These are phyloP conservation scores for Lachancea sp. DNA, from an alignment of 805 yeast species.

Conservation along the genomic window DNA sequence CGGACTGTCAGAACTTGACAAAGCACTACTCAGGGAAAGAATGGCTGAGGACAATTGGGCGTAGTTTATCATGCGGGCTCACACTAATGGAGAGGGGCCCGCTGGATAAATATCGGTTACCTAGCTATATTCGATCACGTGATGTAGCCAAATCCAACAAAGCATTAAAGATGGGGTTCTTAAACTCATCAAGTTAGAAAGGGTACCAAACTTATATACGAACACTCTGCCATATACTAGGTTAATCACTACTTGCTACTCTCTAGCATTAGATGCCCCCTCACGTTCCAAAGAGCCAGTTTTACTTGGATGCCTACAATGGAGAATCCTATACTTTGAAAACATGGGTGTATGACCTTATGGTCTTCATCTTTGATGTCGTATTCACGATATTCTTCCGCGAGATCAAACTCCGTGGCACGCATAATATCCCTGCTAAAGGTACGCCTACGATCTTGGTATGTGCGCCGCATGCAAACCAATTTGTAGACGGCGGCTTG, in stretches of 20 bases:
- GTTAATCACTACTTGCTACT: no score
- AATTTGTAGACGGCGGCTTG: conserved; percentile 75
- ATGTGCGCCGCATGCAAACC: conserved; percentile 83
- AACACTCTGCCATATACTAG: background rate
- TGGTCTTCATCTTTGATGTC: conserved; percentile 26
- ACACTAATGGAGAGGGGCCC: no score
- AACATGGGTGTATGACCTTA: conserved; percentile 29
- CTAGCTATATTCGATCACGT: conserved; percentile 1
- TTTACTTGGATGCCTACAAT: conserved; percentile 23
- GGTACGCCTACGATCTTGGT: conserved; percentile 61
- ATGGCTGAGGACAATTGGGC: no score
- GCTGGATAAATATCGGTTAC: no score
- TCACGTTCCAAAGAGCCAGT: conserved; percentile 22
- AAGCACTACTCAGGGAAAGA: no score
- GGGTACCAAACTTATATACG: background rate
- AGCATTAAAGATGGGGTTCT: no score
- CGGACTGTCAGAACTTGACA: no score
- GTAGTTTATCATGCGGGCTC: no score
- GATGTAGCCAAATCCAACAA: conserved; percentile 1
- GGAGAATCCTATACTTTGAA: conserved; percentile 21
- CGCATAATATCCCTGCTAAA: conserved; percentile 25
- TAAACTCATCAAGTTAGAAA: no score
- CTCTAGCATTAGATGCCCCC: conserved; percentile 12
- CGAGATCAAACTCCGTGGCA: conserved; percentile 68
- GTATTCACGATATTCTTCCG: conserved; percentile 50